A percentile compares a stretch with the other conserved stretches of the same genome.
Conservation (phyloP, 768 basidiomycete species). For the Rhizopogon vulgaris region DNA sequence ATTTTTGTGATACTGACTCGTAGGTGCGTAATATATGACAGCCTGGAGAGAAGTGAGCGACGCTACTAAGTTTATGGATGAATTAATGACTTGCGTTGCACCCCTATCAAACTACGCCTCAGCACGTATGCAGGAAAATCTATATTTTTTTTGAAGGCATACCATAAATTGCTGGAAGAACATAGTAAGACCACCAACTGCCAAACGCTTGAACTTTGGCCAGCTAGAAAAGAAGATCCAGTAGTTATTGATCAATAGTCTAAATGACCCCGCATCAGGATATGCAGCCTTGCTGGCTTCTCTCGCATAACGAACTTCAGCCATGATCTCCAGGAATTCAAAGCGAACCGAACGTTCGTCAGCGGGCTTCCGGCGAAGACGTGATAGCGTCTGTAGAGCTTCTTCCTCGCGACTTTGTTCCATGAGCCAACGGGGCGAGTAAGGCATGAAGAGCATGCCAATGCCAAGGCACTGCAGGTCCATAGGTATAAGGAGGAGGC, state of each 20-base stretch:
- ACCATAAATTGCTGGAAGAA: conserved; percentile 29
- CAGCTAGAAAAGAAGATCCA: conserved; percentile 17
- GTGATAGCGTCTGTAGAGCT: conserved; percentile 27
- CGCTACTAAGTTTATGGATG: background rate
- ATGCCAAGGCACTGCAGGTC: conserved; percentile 20
- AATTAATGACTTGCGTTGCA: conserved; percentile 15
- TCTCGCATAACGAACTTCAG: conserved; percentile 24
- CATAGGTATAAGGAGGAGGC: background rate
- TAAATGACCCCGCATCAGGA: conserved; percentile 18
- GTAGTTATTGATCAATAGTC: conserved; percentile 18
- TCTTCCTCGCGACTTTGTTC: conserved; percentile 32
- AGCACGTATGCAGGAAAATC: background rate
- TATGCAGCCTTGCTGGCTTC: conserved; percentile 13
- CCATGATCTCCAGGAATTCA: conserved; percentile 35
- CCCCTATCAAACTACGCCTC: conserved; percentile 13
- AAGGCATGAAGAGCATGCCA: conserved; percentile 31
- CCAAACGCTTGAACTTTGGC: conserved; percentile 27
- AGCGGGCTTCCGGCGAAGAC: conserved; percentile 27
- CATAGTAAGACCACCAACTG: conserved; percentile 25
- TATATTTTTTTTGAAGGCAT: background rate
- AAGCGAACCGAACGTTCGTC: conserved; percentile 28
- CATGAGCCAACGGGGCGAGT: conserved; percentile 38
- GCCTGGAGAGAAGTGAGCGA: conserved; percentile 13
- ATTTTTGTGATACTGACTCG: background rate
- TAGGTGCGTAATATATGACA: conserved; percentile 22